Evolutionary conservation across 495 filamentous ascomycete genomes (phyloP).

Genomic region (Hypomontagnella submonticulosa): DNA sequence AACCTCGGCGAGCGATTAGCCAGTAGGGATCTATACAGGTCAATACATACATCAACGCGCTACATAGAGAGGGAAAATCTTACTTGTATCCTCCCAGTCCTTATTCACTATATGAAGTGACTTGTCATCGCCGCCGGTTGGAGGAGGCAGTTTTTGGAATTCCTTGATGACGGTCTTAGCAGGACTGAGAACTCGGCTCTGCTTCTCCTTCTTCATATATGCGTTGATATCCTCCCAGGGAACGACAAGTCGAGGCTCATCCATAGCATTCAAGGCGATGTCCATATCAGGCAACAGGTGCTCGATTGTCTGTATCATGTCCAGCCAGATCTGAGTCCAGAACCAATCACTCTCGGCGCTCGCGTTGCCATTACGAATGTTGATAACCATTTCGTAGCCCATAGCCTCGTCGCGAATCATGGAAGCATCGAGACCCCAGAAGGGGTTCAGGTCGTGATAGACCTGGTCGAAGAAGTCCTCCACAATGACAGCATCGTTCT

Average conservation of each 20-base stretch:
- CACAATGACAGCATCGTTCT: slow-evolving; percentile 68
- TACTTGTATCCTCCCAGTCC: slow-evolving; percentile 59
- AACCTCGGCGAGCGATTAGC: slow-evolving; percentile 69
- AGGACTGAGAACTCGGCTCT: slow-evolving; percentile 56
- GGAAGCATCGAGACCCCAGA: slow-evolving; percentile 71
- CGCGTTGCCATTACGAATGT: slow-evolving; percentile 67
- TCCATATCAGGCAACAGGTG: slow-evolving; percentile 77
- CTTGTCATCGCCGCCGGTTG: slow-evolving; percentile 45
- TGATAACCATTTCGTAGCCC: slow-evolving; percentile 68
- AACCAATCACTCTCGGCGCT: slow-evolving; percentile 67
- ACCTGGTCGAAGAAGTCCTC: slow-evolving; percentile 81
- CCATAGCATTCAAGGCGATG: slow-evolving; percentile 73
- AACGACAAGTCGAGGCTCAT: slow-evolving; percentile 74
- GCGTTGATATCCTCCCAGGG: slow-evolving; percentile 72
- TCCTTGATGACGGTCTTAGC: slow-evolving; percentile 46
- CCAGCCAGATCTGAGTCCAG: slow-evolving; percentile 70
- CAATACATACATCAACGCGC: slow-evolving; percentile 33
- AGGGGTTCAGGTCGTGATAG: slow-evolving; percentile 74
- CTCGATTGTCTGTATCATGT: slow-evolving; percentile 67
- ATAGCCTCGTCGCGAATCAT: slow-evolving; percentile 65
- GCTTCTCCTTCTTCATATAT: slow-evolving; percentile 64
- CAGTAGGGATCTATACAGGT: slow-evolving; percentile 65
- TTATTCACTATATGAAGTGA: slow-evolving; percentile 43
- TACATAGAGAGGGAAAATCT: slow-evolving; percentile 36
- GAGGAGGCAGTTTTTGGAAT: slow-evolving; percentile 48